A percentile compares a stretch with the other conserved stretches of the same genome.
Evolutionary conservation across 805 yeast species (phyloP).

Genomic region (Pichia occidentalis): DNA sequence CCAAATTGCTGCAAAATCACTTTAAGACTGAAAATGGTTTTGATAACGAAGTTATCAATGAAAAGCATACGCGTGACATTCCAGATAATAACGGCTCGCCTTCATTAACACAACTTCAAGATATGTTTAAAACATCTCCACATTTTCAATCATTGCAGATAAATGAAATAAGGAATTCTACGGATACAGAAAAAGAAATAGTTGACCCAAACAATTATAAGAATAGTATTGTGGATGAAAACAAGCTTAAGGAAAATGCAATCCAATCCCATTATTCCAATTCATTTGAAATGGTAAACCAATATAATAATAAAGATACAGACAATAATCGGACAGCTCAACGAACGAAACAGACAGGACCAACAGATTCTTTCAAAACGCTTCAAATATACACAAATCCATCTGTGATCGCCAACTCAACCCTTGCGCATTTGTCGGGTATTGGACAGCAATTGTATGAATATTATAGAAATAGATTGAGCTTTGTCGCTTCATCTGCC

Average conservation of each 20-base stretch:
- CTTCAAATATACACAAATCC: constrained; percentile 26
- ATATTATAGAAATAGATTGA: constrained; percentile 42
- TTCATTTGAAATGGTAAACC: too few relatives aligned
- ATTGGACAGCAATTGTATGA: constrained; percentile 34
- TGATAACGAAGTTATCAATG: neutral
- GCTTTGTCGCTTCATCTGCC: constrained; percentile 40
- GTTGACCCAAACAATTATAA: too few relatives aligned
- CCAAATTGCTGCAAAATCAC: constrained; percentile 21
- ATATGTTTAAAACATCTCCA: constrained; percentile 15
- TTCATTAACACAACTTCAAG: constrained; percentile 13
- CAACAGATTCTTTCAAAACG: constrained; percentile 1
- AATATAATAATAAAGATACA: neutral
- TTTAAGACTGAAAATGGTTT: constrained; percentile 9
- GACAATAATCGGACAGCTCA: neutral
- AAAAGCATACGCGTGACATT: neutral
- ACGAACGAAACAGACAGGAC: neutral
- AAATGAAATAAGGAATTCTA: neutral
- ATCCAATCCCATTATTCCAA: too few relatives aligned
- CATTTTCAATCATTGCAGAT: neutral
- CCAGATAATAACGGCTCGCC: neutral
- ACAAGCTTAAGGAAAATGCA: neutral
- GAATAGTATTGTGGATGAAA: neutral
- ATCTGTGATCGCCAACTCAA: constrained; percentile 23
- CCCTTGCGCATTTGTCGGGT: constrained; percentile 27
- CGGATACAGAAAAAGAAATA: neutral